Conservation (phyloP, 164 flowering plant species). For the Annona squamosa region DNA sequence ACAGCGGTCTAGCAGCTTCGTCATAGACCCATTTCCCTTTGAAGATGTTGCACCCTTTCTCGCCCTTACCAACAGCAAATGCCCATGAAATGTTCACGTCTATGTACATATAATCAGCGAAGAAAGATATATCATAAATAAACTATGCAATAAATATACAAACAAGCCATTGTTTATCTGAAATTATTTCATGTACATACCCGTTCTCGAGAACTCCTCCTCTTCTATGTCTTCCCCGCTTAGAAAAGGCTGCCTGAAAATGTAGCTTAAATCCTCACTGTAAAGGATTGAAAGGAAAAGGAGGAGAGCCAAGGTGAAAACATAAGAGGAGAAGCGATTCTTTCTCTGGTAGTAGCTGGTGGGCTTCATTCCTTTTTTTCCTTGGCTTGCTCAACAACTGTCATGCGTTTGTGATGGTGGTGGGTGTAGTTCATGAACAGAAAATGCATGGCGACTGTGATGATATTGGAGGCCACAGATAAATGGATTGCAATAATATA, state of each 20-base stretch:
- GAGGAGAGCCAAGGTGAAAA: conserved; percentile 53
- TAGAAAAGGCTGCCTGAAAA: conserved; percentile 23
- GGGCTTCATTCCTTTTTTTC: conserved; percentile 35
- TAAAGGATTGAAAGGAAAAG: conserved; percentile 54
- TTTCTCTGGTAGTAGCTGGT: conserved; percentile 26
- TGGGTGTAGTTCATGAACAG: neutral
- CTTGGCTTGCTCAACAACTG: neutral
- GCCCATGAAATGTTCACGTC: conserved; percentile 20
- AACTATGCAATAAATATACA: neutral
- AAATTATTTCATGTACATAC: conserved; percentile 20
- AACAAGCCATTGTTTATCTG: neutral
- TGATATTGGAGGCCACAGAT: neutral
- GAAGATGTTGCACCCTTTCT: conserved; percentile 55
- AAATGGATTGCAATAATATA: neutral
- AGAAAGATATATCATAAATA: neutral
- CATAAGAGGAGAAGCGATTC: conserved; percentile 47
- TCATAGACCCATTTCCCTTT: conserved; percentile 78
- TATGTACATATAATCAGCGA: neutral
- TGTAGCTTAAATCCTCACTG: conserved; percentile 46
- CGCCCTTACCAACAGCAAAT: conserved; percentile 40
- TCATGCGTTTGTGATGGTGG: neutral
- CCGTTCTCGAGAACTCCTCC: conserved; percentile 17
- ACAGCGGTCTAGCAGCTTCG: conserved; percentile 49
- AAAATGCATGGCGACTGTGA: neutral
- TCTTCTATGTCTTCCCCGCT: neutral